Evolutionary conservation across 1,284 basidiomycete genomes (phyloP), one percentile per base, ranked within the genome.

Genomic region (Melanopsichium pennsylvanicum): DNA sequence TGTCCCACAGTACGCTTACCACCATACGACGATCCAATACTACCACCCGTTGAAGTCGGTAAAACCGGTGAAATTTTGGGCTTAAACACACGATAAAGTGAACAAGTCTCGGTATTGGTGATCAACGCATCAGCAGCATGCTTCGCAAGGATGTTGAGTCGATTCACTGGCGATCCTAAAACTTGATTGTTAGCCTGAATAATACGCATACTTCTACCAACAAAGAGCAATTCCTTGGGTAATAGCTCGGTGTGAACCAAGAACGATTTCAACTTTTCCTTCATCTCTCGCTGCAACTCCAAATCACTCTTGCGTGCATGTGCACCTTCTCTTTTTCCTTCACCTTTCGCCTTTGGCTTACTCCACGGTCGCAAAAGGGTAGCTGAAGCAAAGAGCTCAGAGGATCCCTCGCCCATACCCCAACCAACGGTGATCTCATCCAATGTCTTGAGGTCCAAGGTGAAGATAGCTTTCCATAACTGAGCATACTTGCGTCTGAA

Each of bases 61-160:
- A n/a, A n/a, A n/a, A n/a, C n/a, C n/a, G n/a, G n/a, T n/a, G n/a
- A n/a, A n/a, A n/a, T n/a, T n/a, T n/a, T n/a, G n/a, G 74, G 74
- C 22, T 49, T 39, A 22, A 76, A 55, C 16, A 75, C 73, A 32
- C 73, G 62, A 19, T 56, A 69, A 12, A 74, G 32, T 2, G 43
- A 52, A 1, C 68, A 64, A 13, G 71, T 71, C 21, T 51, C 29
- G n/a, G 56, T 54, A 26, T 41, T 59, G 16, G 45, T 47, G 26
- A 76, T 56, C 7, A 77, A 48, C 1, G 76, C 74, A 8, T 64
- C 62, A 7, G 75, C 67, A 1, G 76, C 76, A 31, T 78, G 74
- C 23, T 58, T 67, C n/a, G 76, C 76, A 7, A 78, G 52, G 38
- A 78, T 78, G 64, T 78, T 76, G 51, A 78, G 64, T 19, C 76